These are phyloP conservation scores for Anisogramma anomala DNA, from an alignment of 2,329 filamentous ascomycete genomes.

Conservation along the genomic window DNA sequence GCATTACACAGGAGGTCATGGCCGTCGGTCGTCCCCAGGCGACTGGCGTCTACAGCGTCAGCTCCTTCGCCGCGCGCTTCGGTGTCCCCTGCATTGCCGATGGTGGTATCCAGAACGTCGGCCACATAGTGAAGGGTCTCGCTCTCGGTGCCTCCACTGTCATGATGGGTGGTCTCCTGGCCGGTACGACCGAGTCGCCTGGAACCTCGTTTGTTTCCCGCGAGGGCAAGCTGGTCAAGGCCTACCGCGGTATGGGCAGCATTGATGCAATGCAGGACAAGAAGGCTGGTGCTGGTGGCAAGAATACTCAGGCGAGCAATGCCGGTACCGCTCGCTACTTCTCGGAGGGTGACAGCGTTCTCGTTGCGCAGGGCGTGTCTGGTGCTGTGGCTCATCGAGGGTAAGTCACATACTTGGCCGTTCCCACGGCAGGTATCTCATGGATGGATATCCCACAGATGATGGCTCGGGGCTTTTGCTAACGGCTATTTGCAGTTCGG, in stretches of 20 bases:
- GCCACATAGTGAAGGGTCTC: constrained; percentile 97
- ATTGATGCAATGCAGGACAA: constrained; percentile 99
- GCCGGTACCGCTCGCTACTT: constrained; percentile 97
- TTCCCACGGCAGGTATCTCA: no score
- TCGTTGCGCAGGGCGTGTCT: constrained; percentile 94
- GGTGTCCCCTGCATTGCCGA: constrained; percentile 97
- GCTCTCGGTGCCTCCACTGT: constrained; percentile 87
- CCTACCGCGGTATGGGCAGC: constrained; percentile 96
- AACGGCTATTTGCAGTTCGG: constrained; percentile 43
- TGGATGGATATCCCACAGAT: no score
- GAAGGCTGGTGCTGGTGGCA: constrained; percentile 69
- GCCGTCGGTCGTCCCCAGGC: constrained; percentile 94
- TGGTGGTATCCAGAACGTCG: constrained; percentile 95
- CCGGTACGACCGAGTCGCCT: constrained; percentile 93
- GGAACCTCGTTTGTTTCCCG: constrained; percentile 93
- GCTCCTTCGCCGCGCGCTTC: constrained; percentile 79
- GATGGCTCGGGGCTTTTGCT: constrained; percentile 18
- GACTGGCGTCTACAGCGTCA: constrained; percentile 81
- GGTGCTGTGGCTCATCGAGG: constrained; percentile 71
- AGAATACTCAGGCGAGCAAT: constrained; percentile 69
- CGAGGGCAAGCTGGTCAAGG: constrained; percentile 97
- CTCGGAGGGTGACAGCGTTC: constrained; percentile 86
- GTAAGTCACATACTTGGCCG: constrained; percentile 24
- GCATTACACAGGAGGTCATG: constrained; percentile 99
- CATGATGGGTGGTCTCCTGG: constrained; percentile 98